phyloP scores from a whole-genome alignment of 139 green algal species.

The Volvox africanus region DNA sequence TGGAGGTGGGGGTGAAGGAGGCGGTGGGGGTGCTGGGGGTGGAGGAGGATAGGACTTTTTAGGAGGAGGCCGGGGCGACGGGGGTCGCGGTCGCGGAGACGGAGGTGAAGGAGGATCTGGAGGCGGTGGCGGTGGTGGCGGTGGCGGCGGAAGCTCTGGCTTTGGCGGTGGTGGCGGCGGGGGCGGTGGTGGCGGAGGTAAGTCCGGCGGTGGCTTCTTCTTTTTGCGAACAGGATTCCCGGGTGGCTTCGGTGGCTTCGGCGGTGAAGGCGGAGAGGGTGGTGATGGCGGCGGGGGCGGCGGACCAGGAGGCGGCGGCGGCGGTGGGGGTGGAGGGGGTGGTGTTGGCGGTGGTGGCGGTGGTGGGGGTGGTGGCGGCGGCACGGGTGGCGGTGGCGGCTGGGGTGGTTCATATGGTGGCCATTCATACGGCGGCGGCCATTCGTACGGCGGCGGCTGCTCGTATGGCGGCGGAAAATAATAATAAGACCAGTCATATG shows the following conservation, averaged over 20 bases:
- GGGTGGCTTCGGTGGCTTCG: neutral
- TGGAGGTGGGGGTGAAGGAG: neutral
- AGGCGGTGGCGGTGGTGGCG: neutral
- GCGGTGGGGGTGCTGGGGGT: neutral
- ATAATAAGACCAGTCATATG: neutral
- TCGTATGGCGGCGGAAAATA: neutral
- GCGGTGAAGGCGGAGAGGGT: neutral
- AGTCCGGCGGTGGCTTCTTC: neutral
- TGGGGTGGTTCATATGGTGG: neutral
- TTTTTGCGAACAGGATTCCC: neutral
- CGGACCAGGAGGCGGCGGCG: neutral
- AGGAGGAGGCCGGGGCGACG: neutral
- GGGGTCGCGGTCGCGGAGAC: neutral
- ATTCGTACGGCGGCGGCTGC: neutral
- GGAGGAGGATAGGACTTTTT: neutral
- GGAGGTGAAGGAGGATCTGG: no score
- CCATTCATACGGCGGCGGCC: neutral
- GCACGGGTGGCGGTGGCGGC: neutral
- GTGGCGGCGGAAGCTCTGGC: neutral
- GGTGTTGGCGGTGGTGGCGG: neutral
- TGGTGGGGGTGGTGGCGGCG: neutral
- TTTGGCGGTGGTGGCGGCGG: neutral
- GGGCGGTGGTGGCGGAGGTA: neutral
- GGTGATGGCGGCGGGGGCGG: neutral
- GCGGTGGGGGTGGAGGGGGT: neutral